Evolutionary conservation across 805 yeast genomes (phyloP).

Genomic region (Starmerella bombicola): DNA sequence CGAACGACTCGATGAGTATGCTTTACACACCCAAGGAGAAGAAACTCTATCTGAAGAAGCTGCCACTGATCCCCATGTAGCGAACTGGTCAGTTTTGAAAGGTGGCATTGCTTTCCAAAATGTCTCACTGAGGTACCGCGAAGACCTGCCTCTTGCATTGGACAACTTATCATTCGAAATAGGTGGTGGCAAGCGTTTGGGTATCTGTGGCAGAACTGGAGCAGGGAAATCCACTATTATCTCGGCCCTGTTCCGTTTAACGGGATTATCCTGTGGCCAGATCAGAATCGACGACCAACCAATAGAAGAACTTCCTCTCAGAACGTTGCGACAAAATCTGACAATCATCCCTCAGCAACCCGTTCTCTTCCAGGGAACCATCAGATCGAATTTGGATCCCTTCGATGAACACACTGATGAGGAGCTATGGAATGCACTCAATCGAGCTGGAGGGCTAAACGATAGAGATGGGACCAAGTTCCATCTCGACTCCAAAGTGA

Average conservation of each 20-base stretch:
- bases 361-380: slow-evolving; percentile 64
- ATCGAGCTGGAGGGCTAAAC: slow-evolving; percentile 35
- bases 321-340: slow-evolving; percentile 52
- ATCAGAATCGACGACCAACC: slow-evolving; percentile 58
- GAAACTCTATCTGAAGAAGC: slow-evolving; percentile 50
- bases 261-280: slow-evolving; percentile 42
- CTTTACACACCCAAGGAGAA: slow-evolving; percentile 44
- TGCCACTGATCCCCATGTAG: slow-evolving; percentile 36
- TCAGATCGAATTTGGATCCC: slow-evolving; percentile 67
- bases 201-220: slow-evolving; percentile 83
- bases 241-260: slow-evolving; percentile 55
- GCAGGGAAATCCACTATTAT: slow-evolving; percentile 74
- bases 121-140: slow-evolving; percentile 52
- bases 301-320: slow-evolving; percentile 48
- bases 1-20: slow-evolving; percentile 56
- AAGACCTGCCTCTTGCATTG: slow-evolving; percentile 51
- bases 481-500: slow-evolving; percentile 37
- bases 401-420: slow-evolving; percentile 45
- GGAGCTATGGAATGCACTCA: slow-evolving; percentile 53
- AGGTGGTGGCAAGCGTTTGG: slow-evolving; percentile 52
- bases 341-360: slow-evolving; percentile 86
- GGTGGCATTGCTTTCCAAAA: slow-evolving; percentile 47
- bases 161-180: slow-evolving; percentile 41
- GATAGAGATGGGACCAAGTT: slow-evolving; percentile 33
- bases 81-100: slow-evolving; percentile 44